Conservation (phyloP, 495 filamentous ascomycete genomes). For the Aspergillus coremiiformis region DNA sequence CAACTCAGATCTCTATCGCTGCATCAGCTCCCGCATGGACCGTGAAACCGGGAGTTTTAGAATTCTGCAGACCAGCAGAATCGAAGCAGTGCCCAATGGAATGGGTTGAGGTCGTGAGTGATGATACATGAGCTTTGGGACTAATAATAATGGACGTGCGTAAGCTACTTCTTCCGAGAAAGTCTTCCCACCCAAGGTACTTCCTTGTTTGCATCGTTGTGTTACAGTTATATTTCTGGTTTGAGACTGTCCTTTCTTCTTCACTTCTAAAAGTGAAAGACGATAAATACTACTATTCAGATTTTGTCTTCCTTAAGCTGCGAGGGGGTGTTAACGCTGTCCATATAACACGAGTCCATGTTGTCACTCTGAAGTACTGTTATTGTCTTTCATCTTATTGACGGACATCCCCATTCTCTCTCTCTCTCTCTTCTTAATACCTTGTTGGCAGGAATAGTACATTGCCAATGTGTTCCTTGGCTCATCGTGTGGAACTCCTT, state of each 20-base stretch:
- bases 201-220: slow-evolving; percentile 3
- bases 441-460: slow-evolving; percentile 6
- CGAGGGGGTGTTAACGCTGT: not conserved
- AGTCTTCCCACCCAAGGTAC: not conserved
- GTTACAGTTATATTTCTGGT: not conserved
- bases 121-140: slow-evolving; percentile 1
- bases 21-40: not conserved
- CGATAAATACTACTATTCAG: no score
- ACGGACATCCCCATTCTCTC: slow-evolving; percentile 10
- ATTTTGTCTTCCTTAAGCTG: no score
- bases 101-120: not conserved
- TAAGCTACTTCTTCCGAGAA: not conserved
- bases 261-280: no score
- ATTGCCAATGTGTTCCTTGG: slow-evolving; percentile 6
- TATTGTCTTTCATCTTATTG: not conserved
- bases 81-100: not conserved
- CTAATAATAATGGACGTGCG: slow-evolving; percentile 2
- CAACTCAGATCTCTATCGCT: not conserved
- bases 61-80: slow-evolving; percentile 2
- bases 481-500: not conserved
- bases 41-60: not conserved
- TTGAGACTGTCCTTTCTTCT: not conserved
- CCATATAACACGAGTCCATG: not conserved
- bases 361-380: not conserved
- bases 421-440: slow-evolving; percentile 12